Base-by-base conservation (phyloP, 179 eudicot species). In the Pouteria campechiana region DNA sequence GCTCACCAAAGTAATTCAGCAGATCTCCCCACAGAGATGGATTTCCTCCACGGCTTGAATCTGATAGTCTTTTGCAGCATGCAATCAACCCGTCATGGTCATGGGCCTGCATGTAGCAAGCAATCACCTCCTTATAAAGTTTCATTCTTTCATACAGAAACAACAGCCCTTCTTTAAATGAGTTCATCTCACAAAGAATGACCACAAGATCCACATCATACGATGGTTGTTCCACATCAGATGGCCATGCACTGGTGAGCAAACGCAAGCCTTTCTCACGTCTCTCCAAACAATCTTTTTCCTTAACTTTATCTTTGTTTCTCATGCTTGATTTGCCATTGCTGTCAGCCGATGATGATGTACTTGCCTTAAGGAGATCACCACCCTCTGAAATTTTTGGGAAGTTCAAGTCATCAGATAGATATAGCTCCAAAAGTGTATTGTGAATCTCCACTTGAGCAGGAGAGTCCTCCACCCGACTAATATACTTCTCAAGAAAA, bases 51-150 rank as follows among this genome's bases (percentile, higher is more conserved):
- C 69, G 76, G 23, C 84, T 90, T 10, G 90, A 81, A 73, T 90
- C 94, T 46, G 95, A 95, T 12, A 90, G 78, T 61, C 87, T 90
- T 78, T 81, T 86, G 71, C 98, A 90, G 67, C 98, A 90, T 21
- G 96, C 87, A 68, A 90, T 86, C 57, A 90, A 63, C 21, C 94
- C 98, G 60, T 74, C 87, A 44, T 90, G 98, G 45, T 90, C 98
- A 65, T 82, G 96, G 39, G 76, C 70, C 65, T 73, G 96, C 94
- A 86, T 82, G 65, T 86, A 90, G 72, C 96, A 86, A 60, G 90
- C 76, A 56, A 82, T 76, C 54, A 90, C 98, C 68, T 90, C 98
- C 64, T 90, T 90, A 55, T 63, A 86, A 23, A 86, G 82, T 65
- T 90, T 90, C 87, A 90, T 74, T 68, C 74, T 90, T 70, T 90